phyloP scores from a whole-genome alignment of 176 grass and related monocot genomes.

The Elaeis guineensis region DNA sequence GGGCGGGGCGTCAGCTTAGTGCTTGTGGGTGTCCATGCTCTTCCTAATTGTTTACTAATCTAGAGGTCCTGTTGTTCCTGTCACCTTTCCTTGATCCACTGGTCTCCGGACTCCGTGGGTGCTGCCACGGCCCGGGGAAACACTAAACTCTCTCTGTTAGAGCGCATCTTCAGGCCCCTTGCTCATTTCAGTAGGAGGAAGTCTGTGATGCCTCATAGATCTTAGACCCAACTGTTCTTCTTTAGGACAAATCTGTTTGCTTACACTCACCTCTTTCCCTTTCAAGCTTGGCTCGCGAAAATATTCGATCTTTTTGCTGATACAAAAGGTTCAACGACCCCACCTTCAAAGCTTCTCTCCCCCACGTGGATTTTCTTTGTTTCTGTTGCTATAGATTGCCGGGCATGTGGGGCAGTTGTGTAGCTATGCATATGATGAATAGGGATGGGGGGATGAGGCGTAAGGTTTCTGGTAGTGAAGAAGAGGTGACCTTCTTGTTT shows the following conservation, averaged over 20 bases:
- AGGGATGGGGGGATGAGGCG: neutral
- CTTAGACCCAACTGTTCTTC: neutral
- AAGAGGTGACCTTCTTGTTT: neutral
- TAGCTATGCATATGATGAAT: slow-evolving; percentile 3
- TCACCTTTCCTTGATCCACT: slow-evolving; percentile 23
- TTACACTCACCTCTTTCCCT: neutral
- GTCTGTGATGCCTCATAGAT: neutral
- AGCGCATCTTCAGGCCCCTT: slow-evolving; percentile 36
- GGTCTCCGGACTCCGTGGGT: slow-evolving; percentile 25
- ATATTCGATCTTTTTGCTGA: no score
- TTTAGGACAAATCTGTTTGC: neutral
- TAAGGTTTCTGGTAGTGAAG: slow-evolving; percentile 1
- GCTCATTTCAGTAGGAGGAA: slow-evolving; percentile 1
- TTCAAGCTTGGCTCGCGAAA: no score
- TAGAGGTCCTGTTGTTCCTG: slow-evolving; percentile 19
- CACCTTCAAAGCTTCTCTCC: no score
- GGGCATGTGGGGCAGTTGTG: neutral
- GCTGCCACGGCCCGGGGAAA: slow-evolving; percentile 34
- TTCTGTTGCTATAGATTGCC: neutral
- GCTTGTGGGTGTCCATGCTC: slow-evolving; percentile 11
- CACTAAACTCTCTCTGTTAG: slow-evolving; percentile 34
- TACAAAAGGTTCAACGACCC: no score
- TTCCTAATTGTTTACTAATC: slow-evolving; percentile 39
- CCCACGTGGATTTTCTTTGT: no score
- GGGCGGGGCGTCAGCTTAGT: slow-evolving; percentile 23